Base-by-base conservation (phyloP, 2,329 filamentous ascomycete genomes). In the Nothopassalora personata region DNA sequence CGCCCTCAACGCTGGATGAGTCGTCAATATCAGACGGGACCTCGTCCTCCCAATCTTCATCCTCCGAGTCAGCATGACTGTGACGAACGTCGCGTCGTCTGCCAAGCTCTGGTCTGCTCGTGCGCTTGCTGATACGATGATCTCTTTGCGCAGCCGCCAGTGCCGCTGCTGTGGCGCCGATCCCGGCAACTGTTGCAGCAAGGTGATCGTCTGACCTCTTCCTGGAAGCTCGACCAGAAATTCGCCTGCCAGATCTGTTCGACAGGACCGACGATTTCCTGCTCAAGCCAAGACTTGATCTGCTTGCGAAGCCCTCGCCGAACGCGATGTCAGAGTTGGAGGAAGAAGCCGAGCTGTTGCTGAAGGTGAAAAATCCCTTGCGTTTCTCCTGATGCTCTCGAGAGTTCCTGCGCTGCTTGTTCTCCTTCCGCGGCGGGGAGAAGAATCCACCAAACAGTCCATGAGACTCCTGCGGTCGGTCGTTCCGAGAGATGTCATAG, bases 1-100 rank as follows among this genome's bases (percentile, higher is more conserved):
- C 83, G 31, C 81, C 83, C 65, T 82, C 80, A 50, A 80, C 74
- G 69, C 81, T 84, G 34, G 76, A 79, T n/a, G 76, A 75, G 47
- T 80, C 78, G 46, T 81, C 80, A 23, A 79, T 80, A 31, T 82
- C 82, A 50, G 80, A 80, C n/a, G 79, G 67, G 9, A 70, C 58
- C 61, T 72, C 78, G 61, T 83, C 82, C 63, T 84, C 80, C 83
- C 83, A 86, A 19, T 75, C 81, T 31, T 83, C 82, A 23, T 83
- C 82, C 27, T 80, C 78, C 23, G 73, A 75, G 4, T 55, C 59
- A 33, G 53, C 33, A 13, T 56, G 58, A 15, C 60, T 54, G 15
- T 61, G 57, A 19, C 55, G 57, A 33, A 61, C 57, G 1, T 63
- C 58, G 57, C 61, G 59, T 30, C 60, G 57, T 53, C 63, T 63